These are phyloP conservation scores for Patellaria atrata DNA, from an alignment of 495 filamentous ascomycete genomes.

Conservation along the genomic window DNA sequence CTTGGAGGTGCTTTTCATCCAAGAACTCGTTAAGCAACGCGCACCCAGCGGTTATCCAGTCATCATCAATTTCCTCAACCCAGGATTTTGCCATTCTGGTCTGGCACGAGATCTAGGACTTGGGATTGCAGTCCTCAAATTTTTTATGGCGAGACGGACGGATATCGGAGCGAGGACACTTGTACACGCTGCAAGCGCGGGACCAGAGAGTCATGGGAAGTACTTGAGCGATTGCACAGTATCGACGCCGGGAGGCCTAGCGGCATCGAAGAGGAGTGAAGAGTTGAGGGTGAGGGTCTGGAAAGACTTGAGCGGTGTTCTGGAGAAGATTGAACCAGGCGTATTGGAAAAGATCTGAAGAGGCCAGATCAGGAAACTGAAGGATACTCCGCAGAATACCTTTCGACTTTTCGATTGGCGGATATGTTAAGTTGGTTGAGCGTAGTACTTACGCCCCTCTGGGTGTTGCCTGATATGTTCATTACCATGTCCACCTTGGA, in stretches of 20 bases:
- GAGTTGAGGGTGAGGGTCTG: slow-evolving; percentile 20
- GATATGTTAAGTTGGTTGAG: too few relatives aligned
- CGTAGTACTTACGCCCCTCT: too few relatives aligned
- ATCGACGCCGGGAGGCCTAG: slow-evolving; percentile 9
- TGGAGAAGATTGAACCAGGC: slow-evolving; percentile 23
- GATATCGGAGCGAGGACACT: slow-evolving; percentile 31
- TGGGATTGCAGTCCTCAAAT: slow-evolving; percentile 5
- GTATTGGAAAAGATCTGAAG: slow-evolving; percentile 13
- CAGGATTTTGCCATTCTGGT: slow-evolving; percentile 29
- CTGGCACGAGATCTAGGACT: slow-evolving; percentile 18
- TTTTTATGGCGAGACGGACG: slow-evolving; percentile 22
- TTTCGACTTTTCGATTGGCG: too few relatives aligned
- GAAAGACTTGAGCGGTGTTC: slow-evolving; percentile 18
- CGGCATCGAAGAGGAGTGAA: slow-evolving; percentile 20
- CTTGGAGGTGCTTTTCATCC: slow-evolving; percentile 18
- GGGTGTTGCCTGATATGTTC: too few relatives aligned
- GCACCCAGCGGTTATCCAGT: slow-evolving; percentile 17
- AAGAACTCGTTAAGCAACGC: slow-evolving; percentile 14
- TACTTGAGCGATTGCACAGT: slow-evolving; percentile 24
- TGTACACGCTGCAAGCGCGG: slow-evolving; percentile 25
- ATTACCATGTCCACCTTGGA: too few relatives aligned
- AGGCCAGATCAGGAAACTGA: too few relatives aligned
- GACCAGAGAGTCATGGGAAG: slow-evolving; percentile 25
- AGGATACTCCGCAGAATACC: too few relatives aligned
- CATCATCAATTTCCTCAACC: slow-evolving; percentile 30